Evolutionary conservation across 2,329 filamentous ascomycete species (phyloP).

Genomic region (Apiospora koreana): DNA sequence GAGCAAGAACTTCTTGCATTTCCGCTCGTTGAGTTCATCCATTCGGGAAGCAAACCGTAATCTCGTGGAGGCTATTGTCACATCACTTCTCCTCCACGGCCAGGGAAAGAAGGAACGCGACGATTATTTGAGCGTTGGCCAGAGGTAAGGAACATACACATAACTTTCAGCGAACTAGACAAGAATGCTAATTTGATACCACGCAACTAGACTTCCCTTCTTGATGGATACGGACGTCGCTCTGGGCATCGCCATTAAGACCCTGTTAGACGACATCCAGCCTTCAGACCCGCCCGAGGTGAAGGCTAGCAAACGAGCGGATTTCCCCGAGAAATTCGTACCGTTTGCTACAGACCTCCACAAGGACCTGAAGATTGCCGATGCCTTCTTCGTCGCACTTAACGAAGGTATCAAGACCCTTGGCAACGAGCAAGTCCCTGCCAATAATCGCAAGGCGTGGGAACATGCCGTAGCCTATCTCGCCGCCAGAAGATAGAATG

Average conservation of each 20-base stretch:
- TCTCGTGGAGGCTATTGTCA: conserved; percentile 78
- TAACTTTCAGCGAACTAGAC: not conserved
- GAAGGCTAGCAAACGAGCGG: conserved; percentile 45
- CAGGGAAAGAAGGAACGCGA: conserved; percentile 72
- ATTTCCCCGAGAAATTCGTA: conserved; percentile 56
- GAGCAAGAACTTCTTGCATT: conserved; percentile 84
- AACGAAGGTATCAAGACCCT: conserved; percentile 58
- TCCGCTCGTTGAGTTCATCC: conserved; percentile 78
- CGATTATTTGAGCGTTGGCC: conserved; percentile 68
- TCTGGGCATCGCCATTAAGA: conserved; percentile 78
- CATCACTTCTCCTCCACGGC: conserved; percentile 77
- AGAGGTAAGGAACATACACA: conserved; percentile 57
- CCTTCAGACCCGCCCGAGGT: conserved; percentile 53
- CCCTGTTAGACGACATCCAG: conserved; percentile 73
- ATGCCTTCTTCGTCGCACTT: conserved; percentile 59
- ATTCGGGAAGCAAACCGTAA: conserved; percentile 81
- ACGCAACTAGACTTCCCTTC: conserved; percentile 61
- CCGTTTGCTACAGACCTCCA: conserved; percentile 58
- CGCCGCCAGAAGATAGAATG: conserved; percentile 31
- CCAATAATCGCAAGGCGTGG: conserved; percentile 53
- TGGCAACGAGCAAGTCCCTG: conserved; percentile 46
- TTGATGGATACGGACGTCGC: conserved; percentile 70
- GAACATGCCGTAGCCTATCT: conserved; percentile 57
- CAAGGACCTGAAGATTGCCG: conserved; percentile 61
- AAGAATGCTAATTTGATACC: not conserved